phyloP scores from a whole-genome alignment of 192 early-diverging fungal genomes.

The Podochytrium sp. region DNA sequence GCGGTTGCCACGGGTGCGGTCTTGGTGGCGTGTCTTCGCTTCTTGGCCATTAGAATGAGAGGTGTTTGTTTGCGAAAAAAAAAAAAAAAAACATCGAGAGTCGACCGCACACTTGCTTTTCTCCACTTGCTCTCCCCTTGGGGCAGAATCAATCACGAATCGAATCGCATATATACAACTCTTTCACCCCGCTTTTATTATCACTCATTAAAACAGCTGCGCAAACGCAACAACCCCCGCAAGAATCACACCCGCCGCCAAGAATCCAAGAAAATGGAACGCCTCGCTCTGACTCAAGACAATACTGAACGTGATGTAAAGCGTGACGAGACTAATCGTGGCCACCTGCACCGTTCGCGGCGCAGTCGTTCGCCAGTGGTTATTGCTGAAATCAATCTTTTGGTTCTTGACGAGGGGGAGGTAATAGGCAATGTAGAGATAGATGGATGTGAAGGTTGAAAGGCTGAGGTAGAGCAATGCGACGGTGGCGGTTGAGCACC shows the following conservation, averaged over 20 bases:
- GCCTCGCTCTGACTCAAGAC: neutral
- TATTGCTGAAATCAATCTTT: neutral
- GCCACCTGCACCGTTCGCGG: conserved; percentile 12
- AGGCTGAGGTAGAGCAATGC: neutral
- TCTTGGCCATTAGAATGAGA: conserved; percentile 11
- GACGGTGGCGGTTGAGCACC: neutral
- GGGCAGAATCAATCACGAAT: no score
- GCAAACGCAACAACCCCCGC: conserved; percentile 1
- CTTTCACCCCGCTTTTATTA: no score
- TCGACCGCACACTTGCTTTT: no score
- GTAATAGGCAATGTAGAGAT: conserved; percentile 21
- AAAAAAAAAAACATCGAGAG: conserved; percentile 1
- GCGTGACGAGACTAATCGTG: conserved; percentile 4
- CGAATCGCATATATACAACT: neutral
- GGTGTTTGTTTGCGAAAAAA: conserved; percentile 10
- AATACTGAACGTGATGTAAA: neutral
- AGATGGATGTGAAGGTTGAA: neutral
- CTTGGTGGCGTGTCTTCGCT: conserved; percentile 6
- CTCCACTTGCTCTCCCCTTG: no score
- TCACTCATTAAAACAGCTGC: neutral
- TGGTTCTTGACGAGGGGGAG: conserved; percentile 4
- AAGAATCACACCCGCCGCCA: neutral
- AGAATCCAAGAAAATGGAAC: neutral
- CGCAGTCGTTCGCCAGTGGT: conserved; percentile 5
- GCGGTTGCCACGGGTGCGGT: neutral